Base-by-base conservation (phyloP, 2,329 filamentous ascomycete species). In the Huntiella abstrusa region DNA sequence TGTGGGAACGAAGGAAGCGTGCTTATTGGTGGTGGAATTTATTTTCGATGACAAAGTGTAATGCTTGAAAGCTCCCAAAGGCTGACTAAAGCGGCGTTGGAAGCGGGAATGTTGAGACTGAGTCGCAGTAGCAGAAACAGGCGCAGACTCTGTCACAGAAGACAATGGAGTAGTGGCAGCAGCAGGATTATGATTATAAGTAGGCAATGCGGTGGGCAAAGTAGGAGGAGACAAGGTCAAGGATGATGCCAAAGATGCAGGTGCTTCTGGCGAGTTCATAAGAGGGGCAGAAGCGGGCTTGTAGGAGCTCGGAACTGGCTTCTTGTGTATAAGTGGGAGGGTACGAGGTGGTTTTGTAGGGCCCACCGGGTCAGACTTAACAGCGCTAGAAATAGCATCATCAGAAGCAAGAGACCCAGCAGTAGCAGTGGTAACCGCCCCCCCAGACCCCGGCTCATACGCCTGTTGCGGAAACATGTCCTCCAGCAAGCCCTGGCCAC, bases 311-410 rank as follows among this genome's bases (percentile, higher is more conserved):
- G 41, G 41, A 32, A 43, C 32, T 8, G 41, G 32, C 32, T 43
- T 43, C 28, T 43, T 43, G 13, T 43, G 28, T 13, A 43, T 43
- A 43, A 43, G 41, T 34, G 32, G 41, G 41, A 34, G 41, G 41
- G 41, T 43, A 34, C n/a, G 32, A 32, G 34, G 13, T 43, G 32
- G 41, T 43, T 43, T 43, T 43, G 36, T 39, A 32, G 43, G 43
- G 43, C 36, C 28, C 36, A 44, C 19, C 41, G 19, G 35, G 28
- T 28, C 22, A 28, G 6, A 28, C 22, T 28, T 28, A 28, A 28
- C 11, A 37, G n/a, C 35, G 16, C 16, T 16, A 37, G 35, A 13
- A 37, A 13, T n/a, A 37, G 35, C 35, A 37, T 37, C 35, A 37
- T 13, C 35, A 37, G n/a, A 28, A 28, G 22, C 35, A 38, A 38